Percentiles rank a stretch among this genome's conserved stretches.
Conservation (phyloP, 2,329 filamentous ascomycete species). For the Neodidymelliopsis sp. region DNA sequence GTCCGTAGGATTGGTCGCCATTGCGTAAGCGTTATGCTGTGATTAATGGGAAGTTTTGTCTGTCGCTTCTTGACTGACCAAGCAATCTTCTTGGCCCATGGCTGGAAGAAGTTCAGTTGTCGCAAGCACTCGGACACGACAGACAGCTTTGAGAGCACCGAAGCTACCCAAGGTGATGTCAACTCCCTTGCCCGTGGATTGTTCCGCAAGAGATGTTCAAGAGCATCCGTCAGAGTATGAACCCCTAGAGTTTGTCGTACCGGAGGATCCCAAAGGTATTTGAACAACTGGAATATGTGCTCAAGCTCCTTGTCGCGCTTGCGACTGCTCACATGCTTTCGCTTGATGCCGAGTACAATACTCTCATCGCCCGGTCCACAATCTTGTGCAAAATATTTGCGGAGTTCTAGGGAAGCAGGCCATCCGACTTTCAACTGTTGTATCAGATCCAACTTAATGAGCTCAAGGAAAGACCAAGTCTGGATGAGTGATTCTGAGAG, state of each 20-base stretch:
- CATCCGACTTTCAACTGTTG: neutral
- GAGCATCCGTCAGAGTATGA: slow-evolving; percentile 45
- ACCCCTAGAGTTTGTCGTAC: slow-evolving; percentile 58
- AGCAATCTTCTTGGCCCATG: slow-evolving; percentile 57
- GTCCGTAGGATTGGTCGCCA: neutral
- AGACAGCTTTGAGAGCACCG: slow-evolving; percentile 54
- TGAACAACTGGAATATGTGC: neutral
- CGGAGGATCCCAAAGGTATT: slow-evolving; percentile 41
- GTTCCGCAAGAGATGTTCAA: slow-evolving; percentile 1
- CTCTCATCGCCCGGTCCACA: neutral
- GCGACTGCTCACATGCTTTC: slow-evolving; percentile 30
- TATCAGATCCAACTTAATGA: neutral
- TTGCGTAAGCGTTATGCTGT: neutral
- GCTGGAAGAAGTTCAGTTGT: slow-evolving; percentile 57
- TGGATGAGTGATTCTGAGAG: neutral
- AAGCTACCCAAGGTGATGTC: slow-evolving; percentile 49
- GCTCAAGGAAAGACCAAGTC: neutral
- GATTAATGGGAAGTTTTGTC: neutral
- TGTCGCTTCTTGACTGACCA: slow-evolving; percentile 10
- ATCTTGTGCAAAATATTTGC: neutral
- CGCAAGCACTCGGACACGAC: slow-evolving; percentile 55
- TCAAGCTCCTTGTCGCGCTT: neutral
- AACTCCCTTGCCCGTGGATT: slow-evolving; percentile 47
- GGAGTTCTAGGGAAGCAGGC: neutral
- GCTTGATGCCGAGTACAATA: neutral